phyloP scores from a whole-genome alignment of 1,284 basidiomycete species.

The Tilletia setariae region DNA sequence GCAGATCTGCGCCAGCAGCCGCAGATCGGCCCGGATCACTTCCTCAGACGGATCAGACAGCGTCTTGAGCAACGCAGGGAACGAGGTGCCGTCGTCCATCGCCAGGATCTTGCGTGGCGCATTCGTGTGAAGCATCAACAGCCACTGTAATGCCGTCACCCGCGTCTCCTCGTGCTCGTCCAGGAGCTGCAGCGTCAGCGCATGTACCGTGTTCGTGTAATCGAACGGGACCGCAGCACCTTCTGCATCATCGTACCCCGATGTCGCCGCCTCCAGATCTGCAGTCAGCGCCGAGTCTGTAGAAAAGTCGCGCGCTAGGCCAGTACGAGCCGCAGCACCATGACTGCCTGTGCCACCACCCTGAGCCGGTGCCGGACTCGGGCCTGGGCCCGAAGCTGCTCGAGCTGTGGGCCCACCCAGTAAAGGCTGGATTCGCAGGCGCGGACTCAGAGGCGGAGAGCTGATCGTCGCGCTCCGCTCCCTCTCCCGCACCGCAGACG shows the following conservation, averaged over 20 bases:
- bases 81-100: constrained; percentile 87
- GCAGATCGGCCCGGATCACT: constrained; percentile 93
- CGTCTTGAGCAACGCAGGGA: constrained; percentile 89
- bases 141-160: constrained; percentile 92
- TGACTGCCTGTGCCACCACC: no score
- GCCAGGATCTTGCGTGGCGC: constrained; percentile 93
- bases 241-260: no score
- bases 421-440: constrained; percentile 9
- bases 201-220: constrained; percentile 85
- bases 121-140: constrained; percentile 97
- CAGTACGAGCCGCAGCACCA: not conserved
- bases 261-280: no score
- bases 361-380: not conserved
- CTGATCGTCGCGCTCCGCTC: constrained; percentile 23
- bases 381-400: constrained; percentile 4
- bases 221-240: constrained; percentile 76
- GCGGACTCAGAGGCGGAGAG: constrained; percentile 11
- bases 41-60: constrained; percentile 95
- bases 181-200: constrained; percentile 85
- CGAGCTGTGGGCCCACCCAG: not conserved
- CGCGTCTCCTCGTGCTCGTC: constrained; percentile 95
- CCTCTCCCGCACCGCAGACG: not conserved
- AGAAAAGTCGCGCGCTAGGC: not conserved
- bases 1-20: constrained; percentile 75
- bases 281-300: not conserved